Base-by-base conservation (phyloP, 2,329 filamentous ascomycete genomes). In the Colletotrichum ledebouriae region DNA sequence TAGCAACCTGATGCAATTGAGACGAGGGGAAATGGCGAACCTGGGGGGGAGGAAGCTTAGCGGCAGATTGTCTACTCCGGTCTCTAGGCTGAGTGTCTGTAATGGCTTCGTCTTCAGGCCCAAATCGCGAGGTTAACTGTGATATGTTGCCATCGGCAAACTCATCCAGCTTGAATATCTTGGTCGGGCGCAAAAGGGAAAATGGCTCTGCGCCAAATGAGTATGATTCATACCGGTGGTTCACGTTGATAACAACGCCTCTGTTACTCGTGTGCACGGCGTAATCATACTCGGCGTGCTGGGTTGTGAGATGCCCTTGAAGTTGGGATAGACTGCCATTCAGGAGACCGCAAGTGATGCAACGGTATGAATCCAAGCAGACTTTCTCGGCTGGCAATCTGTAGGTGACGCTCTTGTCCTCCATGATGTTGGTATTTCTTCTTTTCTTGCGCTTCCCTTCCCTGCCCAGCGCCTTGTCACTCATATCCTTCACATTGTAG, bases 401-500 rank as follows among this genome's bases (percentile, higher is more conserved):
- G 73, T 83, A 89, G 52, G 78, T 80, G 60, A 88, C 81, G 69
- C 75, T 80, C 72, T 80, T 83, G 71, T 82, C 81, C 63, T 76
- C 78, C 42, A 70, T 66, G 25, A 70, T 73, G 68, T 63, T 73
- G 63, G 69, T 69, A 12, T 52, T 47, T 7, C 47, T 76, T 71
- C 73, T 75, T 63, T 77, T 78, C 62, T 79, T 79, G n/a, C 80
- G 80, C 70, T 83, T 85, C 69, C 80, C 81, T 49, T 84, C 83
- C 71, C 81, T 85, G 4, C 87, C 86, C 59, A 86, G 82, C 6
- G 86, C 86, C 72, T 86, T 85, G 72, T 87, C 86, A 75, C 84
- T 89, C 15, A 90, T 77, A 12, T 84, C 79, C 73, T 88, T 89
- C 42, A 90, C 76, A 71, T 90, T 90, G 73, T 90, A 90, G 22